Evolutionary conservation across 1,139 yeast species (phyloP).

Genomic region (Pichia sp.): DNA sequence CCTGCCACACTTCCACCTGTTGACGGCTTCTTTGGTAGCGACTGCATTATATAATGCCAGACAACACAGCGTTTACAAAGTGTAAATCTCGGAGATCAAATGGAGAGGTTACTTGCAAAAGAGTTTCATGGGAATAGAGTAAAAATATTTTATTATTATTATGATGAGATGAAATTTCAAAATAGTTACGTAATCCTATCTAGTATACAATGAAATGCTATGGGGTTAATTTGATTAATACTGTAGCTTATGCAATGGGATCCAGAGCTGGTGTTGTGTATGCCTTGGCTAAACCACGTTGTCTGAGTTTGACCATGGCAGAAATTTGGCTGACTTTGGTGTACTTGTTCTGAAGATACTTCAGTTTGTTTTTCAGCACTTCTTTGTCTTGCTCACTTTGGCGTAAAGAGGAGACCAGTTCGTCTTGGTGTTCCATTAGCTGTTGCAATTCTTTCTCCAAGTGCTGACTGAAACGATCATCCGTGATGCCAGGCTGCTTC

Average conservation of each 20-base stretch:
- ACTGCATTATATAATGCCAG: not conserved
- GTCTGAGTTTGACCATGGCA: conserved; percentile 14
- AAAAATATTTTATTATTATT: not conserved
- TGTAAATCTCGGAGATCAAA: too few relatives aligned
- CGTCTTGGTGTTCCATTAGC: not conserved
- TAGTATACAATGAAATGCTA: not conserved
- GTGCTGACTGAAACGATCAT: not conserved
- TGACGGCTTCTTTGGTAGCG: not conserved
- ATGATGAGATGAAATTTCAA: not conserved
- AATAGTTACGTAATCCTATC: not conserved
- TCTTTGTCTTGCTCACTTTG: conserved; percentile 6
- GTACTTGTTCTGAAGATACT: conserved; percentile 7
- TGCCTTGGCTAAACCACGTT: conserved; percentile 11
- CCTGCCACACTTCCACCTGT: too few relatives aligned
- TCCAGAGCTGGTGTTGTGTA: conserved; percentile 12
- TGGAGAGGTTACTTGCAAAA: not conserved
- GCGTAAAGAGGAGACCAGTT: not conserved
- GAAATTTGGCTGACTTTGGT: conserved; percentile 9
- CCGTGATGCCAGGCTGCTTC: not conserved
- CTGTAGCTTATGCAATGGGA: conserved; percentile 7
- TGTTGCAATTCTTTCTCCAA: not conserved
- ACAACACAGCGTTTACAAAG: not conserved
- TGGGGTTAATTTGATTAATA: not conserved
- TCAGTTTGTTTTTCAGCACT: not conserved
- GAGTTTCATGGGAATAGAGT: not conserved